Percentiles rank a stretch among this genome's conserved stretches.
These are phyloP conservation scores for Auriscalpium microsporum DNA, from an alignment of 768 basidiomycete species.

Conservation along the genomic window DNA sequence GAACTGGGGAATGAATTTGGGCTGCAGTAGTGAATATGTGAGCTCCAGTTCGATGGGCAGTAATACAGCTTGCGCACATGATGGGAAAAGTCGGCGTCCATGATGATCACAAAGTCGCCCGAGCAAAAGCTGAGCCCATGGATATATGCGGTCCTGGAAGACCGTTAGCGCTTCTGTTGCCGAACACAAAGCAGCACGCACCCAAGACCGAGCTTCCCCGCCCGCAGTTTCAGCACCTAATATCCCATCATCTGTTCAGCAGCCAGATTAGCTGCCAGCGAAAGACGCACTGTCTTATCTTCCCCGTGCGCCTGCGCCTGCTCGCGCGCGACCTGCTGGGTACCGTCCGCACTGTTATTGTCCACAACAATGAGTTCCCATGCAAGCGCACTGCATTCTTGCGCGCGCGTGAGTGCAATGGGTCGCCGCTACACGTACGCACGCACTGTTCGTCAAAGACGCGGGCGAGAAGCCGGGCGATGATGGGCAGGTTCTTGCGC, in stretches of 20 bases:
- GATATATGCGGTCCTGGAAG: conserved; percentile 82
- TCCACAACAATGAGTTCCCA: conserved; percentile 93
- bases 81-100: conserved; percentile 96
- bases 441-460: conserved; percentile 72
- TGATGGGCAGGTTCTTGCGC: conserved; percentile 83
- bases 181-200: conserved; percentile 24
- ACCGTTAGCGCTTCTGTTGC: not conserved
- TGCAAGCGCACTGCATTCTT: conserved; percentile 45
- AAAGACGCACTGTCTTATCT: conserved; percentile 61
- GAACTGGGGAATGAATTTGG: conserved; percentile 91
- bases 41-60: not conserved
- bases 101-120: conserved; percentile 92
- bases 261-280: not conserved
- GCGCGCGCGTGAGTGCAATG: conserved; percentile 7
- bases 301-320: conserved; percentile 74
- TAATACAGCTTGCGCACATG: conserved; percentile 45
- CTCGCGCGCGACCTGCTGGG: conserved; percentile 79
- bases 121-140: conserved; percentile 85
- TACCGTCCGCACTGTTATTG: conserved; percentile 89
- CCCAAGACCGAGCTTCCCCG: conserved; percentile 90
- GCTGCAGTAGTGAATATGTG: conserved; percentile 34
- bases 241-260: conserved; percentile 1
- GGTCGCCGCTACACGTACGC: not conserved
- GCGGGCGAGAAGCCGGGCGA: conserved; percentile 76
- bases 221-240: conserved; percentile 75